Percentiles rank a stretch among this genome's conserved stretches.
Evolutionary conservation across 257 asterid genomes (phyloP).

Genomic region (Solanum gandarillasii): DNA sequence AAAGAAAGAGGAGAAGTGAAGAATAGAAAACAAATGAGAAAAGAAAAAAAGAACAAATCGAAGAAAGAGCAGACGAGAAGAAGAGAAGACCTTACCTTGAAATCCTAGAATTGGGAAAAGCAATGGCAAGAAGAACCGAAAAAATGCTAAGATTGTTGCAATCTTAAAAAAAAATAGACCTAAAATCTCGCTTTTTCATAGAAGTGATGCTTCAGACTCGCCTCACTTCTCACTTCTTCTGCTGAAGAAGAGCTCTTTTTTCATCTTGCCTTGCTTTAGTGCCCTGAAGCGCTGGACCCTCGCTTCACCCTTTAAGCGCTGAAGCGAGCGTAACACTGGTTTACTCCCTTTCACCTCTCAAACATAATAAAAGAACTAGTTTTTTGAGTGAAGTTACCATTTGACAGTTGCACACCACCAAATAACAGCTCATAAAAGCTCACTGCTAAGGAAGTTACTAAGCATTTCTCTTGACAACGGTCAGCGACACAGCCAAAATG

Average conservation of each 20-base stretch:
- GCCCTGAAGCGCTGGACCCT: background rate
- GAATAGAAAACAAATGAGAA: background rate
- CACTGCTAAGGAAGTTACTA: background rate
- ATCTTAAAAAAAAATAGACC: background rate
- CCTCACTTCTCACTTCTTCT: background rate
- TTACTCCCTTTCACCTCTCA: background rate
- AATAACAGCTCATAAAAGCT: background rate
- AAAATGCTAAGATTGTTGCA: background rate
- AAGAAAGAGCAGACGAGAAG: background rate
- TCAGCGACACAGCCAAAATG: background rate
- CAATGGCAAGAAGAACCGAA: background rate
- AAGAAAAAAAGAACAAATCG: background rate
- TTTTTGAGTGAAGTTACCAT: background rate
- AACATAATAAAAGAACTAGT: background rate
- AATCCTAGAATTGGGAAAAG: background rate
- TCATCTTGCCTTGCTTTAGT: background rate
- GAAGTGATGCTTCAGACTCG: background rate
- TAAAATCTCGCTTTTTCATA: no score
- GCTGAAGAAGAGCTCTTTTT: background rate
- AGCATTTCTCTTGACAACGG: background rate
- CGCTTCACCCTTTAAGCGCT: background rate
- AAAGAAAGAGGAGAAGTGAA: background rate
- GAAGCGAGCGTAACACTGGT: background rate
- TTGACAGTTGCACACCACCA: background rate
- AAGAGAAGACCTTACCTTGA: background rate